Evolutionary conservation across 768 basidiomycete species (phyloP).

Genomic region (Paxillus rubicundulus): DNA sequence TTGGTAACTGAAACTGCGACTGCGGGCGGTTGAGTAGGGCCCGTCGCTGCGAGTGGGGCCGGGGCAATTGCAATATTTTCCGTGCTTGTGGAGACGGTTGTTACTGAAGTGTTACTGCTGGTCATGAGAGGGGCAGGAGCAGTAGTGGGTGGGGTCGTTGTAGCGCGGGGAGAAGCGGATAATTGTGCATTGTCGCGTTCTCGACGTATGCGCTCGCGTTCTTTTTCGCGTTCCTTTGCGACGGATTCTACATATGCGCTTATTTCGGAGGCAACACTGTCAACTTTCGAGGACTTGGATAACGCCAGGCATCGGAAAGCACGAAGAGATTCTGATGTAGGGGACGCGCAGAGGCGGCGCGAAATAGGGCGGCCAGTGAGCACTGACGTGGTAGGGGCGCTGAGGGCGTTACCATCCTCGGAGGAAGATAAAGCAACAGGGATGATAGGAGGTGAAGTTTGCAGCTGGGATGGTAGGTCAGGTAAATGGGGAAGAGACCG

Average conservation of each 20-base stretch:
- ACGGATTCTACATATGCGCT: constrained; percentile 73
- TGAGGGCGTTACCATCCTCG: not conserved
- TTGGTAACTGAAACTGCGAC: constrained; percentile 17
- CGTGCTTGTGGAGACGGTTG: constrained; percentile 8
- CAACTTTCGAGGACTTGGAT: constrained; percentile 48
- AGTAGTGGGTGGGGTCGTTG: constrained; percentile 22
- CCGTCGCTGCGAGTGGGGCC: constrained; percentile 16
- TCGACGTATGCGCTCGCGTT: constrained; percentile 68
- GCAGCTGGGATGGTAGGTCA: constrained; percentile 61
- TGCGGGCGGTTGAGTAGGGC: constrained; percentile 12
- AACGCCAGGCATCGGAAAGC: constrained; percentile 53
- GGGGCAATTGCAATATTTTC: constrained; percentile 14
- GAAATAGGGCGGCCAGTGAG: constrained; percentile 29
- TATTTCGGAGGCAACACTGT: constrained; percentile 56
- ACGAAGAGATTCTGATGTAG: constrained; percentile 38
- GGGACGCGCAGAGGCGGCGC: constrained; percentile 33
- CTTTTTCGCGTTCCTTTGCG: constrained; percentile 72
- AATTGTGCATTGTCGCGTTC: constrained; percentile 53
- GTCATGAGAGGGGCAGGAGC: constrained; percentile 8
- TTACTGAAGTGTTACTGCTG: constrained; percentile 12
- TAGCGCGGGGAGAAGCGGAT: constrained; percentile 26
- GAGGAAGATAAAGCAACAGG: constrained; percentile 30
- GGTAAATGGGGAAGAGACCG: constrained; percentile 55
- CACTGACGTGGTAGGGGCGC: constrained; percentile 7
- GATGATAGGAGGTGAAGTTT: constrained; percentile 46